A percentile compares a stretch with the other conserved stretches of the same genome.
Evolutionary conservation across 2,329 filamentous ascomycete genomes (phyloP).

Genomic region (Fonsecaea multimorphosa): DNA sequence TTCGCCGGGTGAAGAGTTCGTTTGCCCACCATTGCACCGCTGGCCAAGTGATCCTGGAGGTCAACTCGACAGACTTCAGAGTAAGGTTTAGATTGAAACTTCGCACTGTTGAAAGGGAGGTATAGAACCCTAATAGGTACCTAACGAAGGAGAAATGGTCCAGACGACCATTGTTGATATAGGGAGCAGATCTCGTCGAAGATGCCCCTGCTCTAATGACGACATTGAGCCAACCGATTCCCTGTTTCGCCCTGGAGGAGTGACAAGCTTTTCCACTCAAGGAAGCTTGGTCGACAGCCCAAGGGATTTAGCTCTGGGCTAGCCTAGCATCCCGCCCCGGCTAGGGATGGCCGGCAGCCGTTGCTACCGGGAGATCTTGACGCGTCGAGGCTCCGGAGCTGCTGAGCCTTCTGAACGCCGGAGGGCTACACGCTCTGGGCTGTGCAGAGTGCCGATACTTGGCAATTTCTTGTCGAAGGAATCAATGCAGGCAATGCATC

Average conservation of each 20-base stretch:
- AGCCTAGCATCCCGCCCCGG: no score
- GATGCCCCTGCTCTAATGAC: conserved; percentile 1
- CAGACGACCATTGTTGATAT: conserved; percentile 9
- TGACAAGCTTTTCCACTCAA: neutral
- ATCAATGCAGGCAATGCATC: no score
- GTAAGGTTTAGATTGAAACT: neutral
- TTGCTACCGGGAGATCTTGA: no score
- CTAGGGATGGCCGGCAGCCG: no score
- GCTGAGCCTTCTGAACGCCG: no score
- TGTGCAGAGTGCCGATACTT: no score
- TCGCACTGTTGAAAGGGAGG: no score
- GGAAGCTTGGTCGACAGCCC: neutral
- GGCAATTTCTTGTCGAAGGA: no score
- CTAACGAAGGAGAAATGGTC: neutral
- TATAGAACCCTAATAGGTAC: no score
- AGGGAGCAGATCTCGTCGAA: neutral
- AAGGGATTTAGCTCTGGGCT: neutral
- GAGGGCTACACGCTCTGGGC: no score
- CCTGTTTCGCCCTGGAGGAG: conserved; percentile 2
- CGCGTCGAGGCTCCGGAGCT: no score
- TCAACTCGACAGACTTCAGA: neutral
- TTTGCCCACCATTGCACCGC: conserved; percentile 30
- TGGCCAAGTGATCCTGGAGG: neutral
- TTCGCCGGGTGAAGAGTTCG: conserved; percentile 24
- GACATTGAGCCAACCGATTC: conserved; percentile 13